These are phyloP conservation scores for Nakataea oryzae DNA, from an alignment of 2,329 filamentous ascomycete species.

Conservation along the genomic window DNA sequence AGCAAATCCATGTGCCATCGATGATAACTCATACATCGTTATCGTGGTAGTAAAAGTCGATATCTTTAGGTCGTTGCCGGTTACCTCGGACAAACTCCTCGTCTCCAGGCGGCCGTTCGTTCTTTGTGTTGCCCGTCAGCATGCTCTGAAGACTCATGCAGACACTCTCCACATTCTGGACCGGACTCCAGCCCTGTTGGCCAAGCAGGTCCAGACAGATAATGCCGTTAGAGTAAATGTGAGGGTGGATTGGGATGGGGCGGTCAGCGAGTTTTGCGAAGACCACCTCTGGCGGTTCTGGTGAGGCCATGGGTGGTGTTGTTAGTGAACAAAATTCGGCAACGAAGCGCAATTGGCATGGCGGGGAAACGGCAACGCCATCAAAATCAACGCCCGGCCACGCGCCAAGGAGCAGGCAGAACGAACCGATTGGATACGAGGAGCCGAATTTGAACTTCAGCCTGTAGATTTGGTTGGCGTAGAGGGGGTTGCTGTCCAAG, in stretches of 20 bases:
- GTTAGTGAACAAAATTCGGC: background rate
- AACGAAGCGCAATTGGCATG: background rate
- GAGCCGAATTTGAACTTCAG: constrained; percentile 78
- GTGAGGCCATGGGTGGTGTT: background rate
- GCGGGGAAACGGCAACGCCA: too few species aligned
- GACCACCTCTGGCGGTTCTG: constrained; percentile 90
- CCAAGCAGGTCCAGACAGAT: constrained; percentile 94
- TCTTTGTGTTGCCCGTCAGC: constrained; percentile 88
- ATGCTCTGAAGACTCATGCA: constrained; percentile 98
- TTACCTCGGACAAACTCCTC: constrained; percentile 81
- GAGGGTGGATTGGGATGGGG: constrained; percentile 85
- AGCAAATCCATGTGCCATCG: background rate
- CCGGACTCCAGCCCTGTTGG: constrained; percentile 83
- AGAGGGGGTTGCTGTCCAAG: constrained; percentile 82
- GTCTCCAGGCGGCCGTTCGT: constrained; percentile 83
- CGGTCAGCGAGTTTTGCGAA: constrained; percentile 60
- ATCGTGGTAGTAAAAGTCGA: constrained; percentile 91
- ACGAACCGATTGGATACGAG: constrained; percentile 79
- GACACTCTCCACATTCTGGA: constrained; percentile 93
- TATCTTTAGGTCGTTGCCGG: constrained; percentile 70
- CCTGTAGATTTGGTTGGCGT: constrained; percentile 68
- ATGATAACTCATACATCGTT: constrained; percentile 49
- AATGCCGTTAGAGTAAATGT: constrained; percentile 97
- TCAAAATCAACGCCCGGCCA: background rate
- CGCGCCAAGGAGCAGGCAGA: background rate